Base-by-base conservation (phyloP, 441 rosid genomes). In the Kokia cookei region DNA sequence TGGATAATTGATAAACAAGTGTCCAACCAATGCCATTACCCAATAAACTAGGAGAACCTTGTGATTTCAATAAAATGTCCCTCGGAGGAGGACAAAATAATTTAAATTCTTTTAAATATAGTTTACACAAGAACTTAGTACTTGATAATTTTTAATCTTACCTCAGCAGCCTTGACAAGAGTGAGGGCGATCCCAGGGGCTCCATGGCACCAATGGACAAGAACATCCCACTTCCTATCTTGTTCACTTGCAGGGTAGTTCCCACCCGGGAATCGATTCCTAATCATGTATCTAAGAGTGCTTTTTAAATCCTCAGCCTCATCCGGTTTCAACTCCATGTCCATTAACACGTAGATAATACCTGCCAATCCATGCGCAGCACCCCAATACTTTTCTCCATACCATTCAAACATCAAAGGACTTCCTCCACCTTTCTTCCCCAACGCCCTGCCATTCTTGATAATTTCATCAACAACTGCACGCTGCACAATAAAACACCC, bases 321-420 rank as follows among this genome's bases (percentile, higher is more conserved):
- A 79, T 89, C 89, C 13, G 84, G 84, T 80, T 82, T 86, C 73
- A 89, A 78, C 65, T 83, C 79, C 80, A 78, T 73, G 80, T 83
- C 84, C 91, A 89, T 89, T 84, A 89, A 69, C 66, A 87, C 88
- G 69, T 84, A 83, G 81, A 89, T 81, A 61, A 86, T 87, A 53
- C 93, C 91, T 22, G 91, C 90, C 78, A 89, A 83, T n/a, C 93
- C 93, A 71, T 89, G 90, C 2, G 91, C 91, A 47, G 91, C 90
- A 73, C 93, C 93, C 93, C 88, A 89, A 63, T 87, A 87, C 82
- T 78, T 86, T 69, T 82, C 69, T 60, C 91, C 89, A 59, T 89
- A 78, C 88, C 88, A 89, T 77, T 89, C 86, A 75, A 75, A 89
- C 91, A 87, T 89, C 72, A 89, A 80, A 19, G 91, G 88, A 4